A percentile compares a stretch with the other conserved stretches of the same genome.
Conservation (phyloP, 129 eudicot genomes). For the carrot (Daucus carota) region DH1_v3.0 NC_030387.2:32795501-32796000, state of each 20-base stretch:
- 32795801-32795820: constrained; percentile 6
- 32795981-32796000: too few relatives aligned
- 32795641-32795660: too few relatives aligned
- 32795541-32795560: background rate
- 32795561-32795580: constrained; percentile 22
- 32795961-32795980: too few relatives aligned
- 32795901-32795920: too few relatives aligned
- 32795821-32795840: constrained; percentile 31
- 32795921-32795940: too few relatives aligned
- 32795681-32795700: too few relatives aligned
- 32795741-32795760: background rate
- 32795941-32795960: too few relatives aligned
- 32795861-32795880: background rate
- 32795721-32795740: background rate
- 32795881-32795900: background rate
- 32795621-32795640: background rate
- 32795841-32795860: constrained; percentile 22
- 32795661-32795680: too few relatives aligned
- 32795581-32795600: constrained; percentile 20
- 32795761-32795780: background rate
- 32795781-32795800: background rate
- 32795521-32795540: too few relatives aligned
- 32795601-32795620: constrained; percentile 4
- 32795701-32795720: too few relatives aligned
- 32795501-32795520: background rate